Conservation (phyloP, 1,284 basidiomycete genomes). For the Schizophyllum amplum region DNA sequence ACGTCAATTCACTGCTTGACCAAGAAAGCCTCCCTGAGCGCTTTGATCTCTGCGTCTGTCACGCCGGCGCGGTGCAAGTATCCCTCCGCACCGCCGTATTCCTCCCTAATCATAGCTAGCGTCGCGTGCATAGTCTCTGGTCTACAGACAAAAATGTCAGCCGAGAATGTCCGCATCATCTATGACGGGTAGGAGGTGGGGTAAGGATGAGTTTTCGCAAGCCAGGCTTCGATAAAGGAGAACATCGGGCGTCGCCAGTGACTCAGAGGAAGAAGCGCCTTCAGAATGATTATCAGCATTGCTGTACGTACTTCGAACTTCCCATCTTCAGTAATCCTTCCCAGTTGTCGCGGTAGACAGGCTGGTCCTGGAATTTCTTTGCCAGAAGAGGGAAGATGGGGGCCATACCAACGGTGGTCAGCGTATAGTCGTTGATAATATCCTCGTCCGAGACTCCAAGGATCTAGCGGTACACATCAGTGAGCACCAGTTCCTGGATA, state of each 20-base stretch:
- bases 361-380: constrained; percentile 24
- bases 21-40: background rate
- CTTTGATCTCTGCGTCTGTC: background rate
- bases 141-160: constrained; percentile 18
- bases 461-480: constrained; percentile 18
- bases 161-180: too few relatives aligned
- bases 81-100: constrained; percentile 27
- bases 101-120: constrained; percentile 25
- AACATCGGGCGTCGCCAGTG: too few relatives aligned
- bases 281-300: background rate
- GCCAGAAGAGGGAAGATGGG: constrained; percentile 25
- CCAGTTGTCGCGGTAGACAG: constrained; percentile 29
- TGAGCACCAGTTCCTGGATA: background rate
- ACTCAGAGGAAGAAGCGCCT: constrained; percentile 1
- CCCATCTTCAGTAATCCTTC: constrained; percentile 29
- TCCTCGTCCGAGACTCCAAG: constrained; percentile 32
- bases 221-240: too few relatives aligned
- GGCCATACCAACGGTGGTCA: constrained; percentile 31
- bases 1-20: background rate
- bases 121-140: constrained; percentile 29
- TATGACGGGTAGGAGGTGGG: too few relatives aligned
- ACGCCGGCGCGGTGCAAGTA: constrained; percentile 18
- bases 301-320: constrained; percentile 23
- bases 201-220: too few relatives aligned
- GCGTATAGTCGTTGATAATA: constrained; percentile 31